Evolutionary conservation across 495 filamentous ascomycete species (phyloP).

Genomic region (Aspergillus sparsus): DNA sequence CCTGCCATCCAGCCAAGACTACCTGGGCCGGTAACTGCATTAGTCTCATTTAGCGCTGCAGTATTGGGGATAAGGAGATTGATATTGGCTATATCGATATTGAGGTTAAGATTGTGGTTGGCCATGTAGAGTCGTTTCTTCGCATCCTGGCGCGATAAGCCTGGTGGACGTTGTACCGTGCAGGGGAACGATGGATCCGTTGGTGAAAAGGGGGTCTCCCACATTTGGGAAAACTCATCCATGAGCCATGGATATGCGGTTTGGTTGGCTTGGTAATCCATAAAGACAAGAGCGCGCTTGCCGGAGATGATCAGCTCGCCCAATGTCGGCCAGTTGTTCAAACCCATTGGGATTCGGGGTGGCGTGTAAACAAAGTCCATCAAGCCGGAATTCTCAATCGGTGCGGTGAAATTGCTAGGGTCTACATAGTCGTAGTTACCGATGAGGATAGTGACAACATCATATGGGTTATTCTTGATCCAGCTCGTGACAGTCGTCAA

Average conservation of each 20-base stretch:
- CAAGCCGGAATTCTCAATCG: constrained; percentile 69
- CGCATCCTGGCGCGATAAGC: constrained; percentile 52
- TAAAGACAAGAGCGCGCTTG: constrained; percentile 64
- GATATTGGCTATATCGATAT: constrained; percentile 61
- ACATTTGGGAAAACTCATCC: constrained; percentile 66
- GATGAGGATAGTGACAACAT: constrained; percentile 87
- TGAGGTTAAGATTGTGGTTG: constrained; percentile 87
- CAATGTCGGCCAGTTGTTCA: constrained; percentile 83
- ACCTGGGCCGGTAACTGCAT: constrained; percentile 61
- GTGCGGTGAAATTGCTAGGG: constrained; percentile 58
- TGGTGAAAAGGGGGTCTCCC: constrained; percentile 68
- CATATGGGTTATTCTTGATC: constrained; percentile 77
- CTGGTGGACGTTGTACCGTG: constrained; percentile 60
- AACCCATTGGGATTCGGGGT: constrained; percentile 63
- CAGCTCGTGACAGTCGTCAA: constrained; percentile 68
- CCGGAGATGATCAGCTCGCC: constrained; percentile 70
- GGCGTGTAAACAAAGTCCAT: constrained; percentile 70
- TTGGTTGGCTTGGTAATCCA: constrained; percentile 87
- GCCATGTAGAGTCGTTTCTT: constrained; percentile 75
- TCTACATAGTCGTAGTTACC: constrained; percentile 74
- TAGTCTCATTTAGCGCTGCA: constrained; percentile 65
- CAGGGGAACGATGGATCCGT: constrained; percentile 61
- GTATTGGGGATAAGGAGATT: constrained; percentile 76
- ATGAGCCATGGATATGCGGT: constrained; percentile 66
- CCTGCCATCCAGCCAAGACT: constrained; percentile 70